Conservation (phyloP, 352 stramenopile species). For the Pilasporangium apinafurcum region DNA sequence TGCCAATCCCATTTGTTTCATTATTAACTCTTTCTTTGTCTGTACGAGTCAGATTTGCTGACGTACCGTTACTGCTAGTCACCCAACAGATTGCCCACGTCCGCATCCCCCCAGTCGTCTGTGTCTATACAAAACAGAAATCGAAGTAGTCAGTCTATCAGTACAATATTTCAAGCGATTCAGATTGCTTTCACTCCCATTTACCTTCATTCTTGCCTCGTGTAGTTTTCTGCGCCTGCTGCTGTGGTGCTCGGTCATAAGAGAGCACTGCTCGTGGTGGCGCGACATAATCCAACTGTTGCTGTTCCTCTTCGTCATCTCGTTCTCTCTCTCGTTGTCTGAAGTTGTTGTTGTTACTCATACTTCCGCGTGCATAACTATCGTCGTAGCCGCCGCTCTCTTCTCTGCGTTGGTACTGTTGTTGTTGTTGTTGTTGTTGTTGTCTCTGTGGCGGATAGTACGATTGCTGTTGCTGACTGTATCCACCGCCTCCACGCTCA, state of each 20-base stretch:
- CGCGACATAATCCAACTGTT: conserved; percentile 28
- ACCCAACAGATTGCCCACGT: conserved; percentile 68
- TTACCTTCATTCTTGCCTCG: conserved; percentile 54
- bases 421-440: conserved; percentile 15
- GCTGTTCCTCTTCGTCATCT: conserved; percentile 19
- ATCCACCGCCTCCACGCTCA: conserved; percentile 3
- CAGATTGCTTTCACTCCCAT: background rate
- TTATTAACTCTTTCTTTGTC: no score
- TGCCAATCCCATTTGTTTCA: no score
- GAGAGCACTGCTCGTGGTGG: conserved; percentile 23
- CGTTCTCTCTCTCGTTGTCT: conserved; percentile 14
- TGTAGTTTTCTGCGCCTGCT: conserved; percentile 21
- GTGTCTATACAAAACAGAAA: conserved; percentile 26
- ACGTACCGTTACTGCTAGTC: conserved; percentile 40
- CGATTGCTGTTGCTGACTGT: conserved; percentile 18
- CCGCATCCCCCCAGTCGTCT: conserved; percentile 76
- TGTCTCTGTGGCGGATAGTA: conserved; percentile 8
- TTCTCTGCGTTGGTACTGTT: conserved; percentile 18
- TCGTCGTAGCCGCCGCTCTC: conserved; percentile 5
- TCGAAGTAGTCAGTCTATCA: conserved; percentile 3
- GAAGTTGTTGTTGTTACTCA: conserved; percentile 4
- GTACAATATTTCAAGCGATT: conserved; percentile 3
- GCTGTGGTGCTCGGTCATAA: conserved; percentile 18
- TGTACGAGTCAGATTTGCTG: background rate
- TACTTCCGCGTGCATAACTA: background rate